Percentiles rank a stretch among this genome's conserved stretches.
phyloP scores from a whole-genome alignment of 208 protist genomes.

The Acanthamoeba triangularis region DNA sequence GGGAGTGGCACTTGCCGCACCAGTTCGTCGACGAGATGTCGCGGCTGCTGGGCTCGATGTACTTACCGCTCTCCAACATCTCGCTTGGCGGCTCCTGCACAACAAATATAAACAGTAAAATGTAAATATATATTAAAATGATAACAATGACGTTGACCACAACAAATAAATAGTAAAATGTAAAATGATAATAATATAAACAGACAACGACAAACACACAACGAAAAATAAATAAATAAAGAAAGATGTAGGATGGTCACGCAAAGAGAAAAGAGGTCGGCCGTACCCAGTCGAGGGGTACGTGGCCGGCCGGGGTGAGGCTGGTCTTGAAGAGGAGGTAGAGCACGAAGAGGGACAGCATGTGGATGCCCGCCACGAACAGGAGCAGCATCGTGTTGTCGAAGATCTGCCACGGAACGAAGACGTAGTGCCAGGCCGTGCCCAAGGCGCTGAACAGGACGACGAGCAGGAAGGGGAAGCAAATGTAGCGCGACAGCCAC shows the following conservation, averaged over 20 bases:
- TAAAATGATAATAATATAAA: too few species aligned
- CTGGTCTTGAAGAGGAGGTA: constrained; percentile 25
- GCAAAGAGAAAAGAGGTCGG: too few species aligned
- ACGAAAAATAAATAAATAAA: too few species aligned
- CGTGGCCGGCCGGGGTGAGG: neutral
- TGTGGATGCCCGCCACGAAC: neutral
- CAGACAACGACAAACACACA: too few species aligned
- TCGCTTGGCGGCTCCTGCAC: neutral
- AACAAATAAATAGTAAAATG: too few species aligned
- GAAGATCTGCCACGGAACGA: neutral
- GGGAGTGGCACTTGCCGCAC: constrained; percentile 23
- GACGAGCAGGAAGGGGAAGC: constrained; percentile 18
- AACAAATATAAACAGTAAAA: neutral
- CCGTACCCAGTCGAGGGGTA: neutral
- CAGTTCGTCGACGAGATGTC: neutral
- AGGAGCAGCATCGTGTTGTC: neutral
- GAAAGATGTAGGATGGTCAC: too few species aligned
- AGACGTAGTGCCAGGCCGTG: neutral
- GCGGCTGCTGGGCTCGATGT: neutral
- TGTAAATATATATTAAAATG: neutral
- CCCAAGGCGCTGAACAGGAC: neutral
- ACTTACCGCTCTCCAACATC: neutral
- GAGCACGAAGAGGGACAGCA: neutral
- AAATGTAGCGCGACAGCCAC: constrained; percentile 18
- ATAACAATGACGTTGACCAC: too few species aligned